Base-by-base conservation (phyloP, 208 protist genomes). In the Trypanosoma melophagium region DNA sequence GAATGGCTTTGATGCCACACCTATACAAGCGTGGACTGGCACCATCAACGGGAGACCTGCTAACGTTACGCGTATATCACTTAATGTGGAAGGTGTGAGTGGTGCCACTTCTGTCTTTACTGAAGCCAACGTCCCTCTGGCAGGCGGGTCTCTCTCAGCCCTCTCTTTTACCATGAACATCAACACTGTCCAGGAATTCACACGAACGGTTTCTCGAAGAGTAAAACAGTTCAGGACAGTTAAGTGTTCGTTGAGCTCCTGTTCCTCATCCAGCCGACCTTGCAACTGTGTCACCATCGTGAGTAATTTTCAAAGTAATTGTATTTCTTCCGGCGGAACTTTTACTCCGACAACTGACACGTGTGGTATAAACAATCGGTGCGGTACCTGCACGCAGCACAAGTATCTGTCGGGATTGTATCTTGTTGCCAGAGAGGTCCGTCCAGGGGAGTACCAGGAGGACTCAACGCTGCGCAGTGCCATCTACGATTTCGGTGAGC, bases 1-100 rank as follows among this genome's bases (percentile, higher is more conserved):
- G 63, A 69, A 60, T 13, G 52, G n/a, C 4, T 69, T 69, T 51
- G 16, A 69, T 24, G 52, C 63, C 12, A 60, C 49, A 42, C 53
- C 63, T 41, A 49, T 69, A 0, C 4, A 58, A 10, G 40, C 10
- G 13, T 69, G 63, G 63, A 42, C 38, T 53, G 63, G 63, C 3
- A 60, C 9, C 13, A 58, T 69, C 13, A 69, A 60, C 10, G 53
- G 3, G 13, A 17, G 8, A 21, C 53, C 28, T 16, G 38, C 47
- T 40, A 38, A 31, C 10, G 47, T 58, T 16, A 67, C 35, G 17
- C 21, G 51, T 16, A 3, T 17, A 16, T 41, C 60, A 19, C 31
- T 66, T 17, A 55, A 52, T 25, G 49, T 66, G 21, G 24, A 35
- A 9, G 7, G 42, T 13, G 35, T 56, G 1, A 13, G 17, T 35